Conservation (phyloP, 257 asterid species). For the Cynanchum wilfordii region DNA sequence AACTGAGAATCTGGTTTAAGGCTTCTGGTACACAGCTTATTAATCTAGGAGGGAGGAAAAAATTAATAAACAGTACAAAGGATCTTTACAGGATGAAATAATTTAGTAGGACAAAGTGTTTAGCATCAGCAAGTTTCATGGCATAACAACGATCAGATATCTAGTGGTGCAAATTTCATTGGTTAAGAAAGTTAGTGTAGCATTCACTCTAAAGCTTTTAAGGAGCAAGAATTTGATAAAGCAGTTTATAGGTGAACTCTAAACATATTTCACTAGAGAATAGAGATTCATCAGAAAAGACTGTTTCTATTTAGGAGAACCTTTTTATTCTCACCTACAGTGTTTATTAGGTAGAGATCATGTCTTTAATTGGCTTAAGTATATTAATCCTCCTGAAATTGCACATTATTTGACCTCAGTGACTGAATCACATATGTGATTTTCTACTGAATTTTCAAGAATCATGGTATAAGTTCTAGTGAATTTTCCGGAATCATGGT, state of each 20-base stretch:
- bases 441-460: background rate
- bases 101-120: background rate
- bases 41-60: background rate
- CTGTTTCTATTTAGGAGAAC: background rate
- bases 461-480: background rate
- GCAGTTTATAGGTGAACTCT: background rate
- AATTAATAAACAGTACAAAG: background rate
- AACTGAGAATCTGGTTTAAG: background rate
- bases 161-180: background rate
- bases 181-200: background rate
- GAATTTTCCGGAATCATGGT: too few species aligned
- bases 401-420: background rate
- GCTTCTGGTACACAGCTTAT: background rate
- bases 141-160: background rate
- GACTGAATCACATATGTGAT: background rate
- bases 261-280: background rate
- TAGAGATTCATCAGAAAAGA: background rate
- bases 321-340: background rate
- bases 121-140: background rate
- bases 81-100: background rate
- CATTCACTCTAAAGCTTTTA: background rate
- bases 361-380: background rate
- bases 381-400: background rate
- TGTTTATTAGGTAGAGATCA: background rate
- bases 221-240: background rate